phyloP scores from a whole-genome alignment of 345 rosid species.

The Rhodomyrtus tomentosa region DNA sequence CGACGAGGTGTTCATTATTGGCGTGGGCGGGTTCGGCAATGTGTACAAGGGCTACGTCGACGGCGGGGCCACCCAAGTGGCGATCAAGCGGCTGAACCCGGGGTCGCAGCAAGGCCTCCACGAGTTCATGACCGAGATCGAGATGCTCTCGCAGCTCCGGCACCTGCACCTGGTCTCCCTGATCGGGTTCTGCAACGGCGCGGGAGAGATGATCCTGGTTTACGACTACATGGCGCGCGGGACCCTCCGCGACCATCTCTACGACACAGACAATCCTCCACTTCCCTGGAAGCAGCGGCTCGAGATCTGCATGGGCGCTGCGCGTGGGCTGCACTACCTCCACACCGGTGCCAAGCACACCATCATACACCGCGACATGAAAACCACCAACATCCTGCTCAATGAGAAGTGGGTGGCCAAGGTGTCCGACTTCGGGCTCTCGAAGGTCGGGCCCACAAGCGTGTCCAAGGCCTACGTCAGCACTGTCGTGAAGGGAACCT shows the following conservation, averaged over 20 bases:
- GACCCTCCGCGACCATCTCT: conserved; percentile 15
- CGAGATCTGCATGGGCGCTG: conserved; percentile 19
- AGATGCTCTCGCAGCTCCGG: conserved; percentile 41
- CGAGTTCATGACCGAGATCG: conserved; percentile 42
- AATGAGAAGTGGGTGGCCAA: conserved; percentile 11
- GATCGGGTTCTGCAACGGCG: conserved; percentile 38
- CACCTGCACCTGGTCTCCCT: conserved; percentile 40
- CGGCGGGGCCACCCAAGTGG: conserved; percentile 28
- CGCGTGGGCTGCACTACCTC: conserved; percentile 20
- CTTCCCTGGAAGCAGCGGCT: conserved; percentile 17
- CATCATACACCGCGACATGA: conserved; percentile 19
- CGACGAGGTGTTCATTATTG: conserved; percentile 23
- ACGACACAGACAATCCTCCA: conserved; percentile 9
- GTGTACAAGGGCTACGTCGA: conserved; percentile 38
- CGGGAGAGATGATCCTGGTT: conserved; percentile 39
- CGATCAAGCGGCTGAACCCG: conserved; percentile 37
- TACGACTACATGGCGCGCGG: conserved; percentile 24
- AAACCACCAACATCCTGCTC: conserved; percentile 10
- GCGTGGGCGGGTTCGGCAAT: conserved; percentile 40
- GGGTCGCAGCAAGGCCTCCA: conserved; percentile 42
- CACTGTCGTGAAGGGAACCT: conserved; percentile 11
- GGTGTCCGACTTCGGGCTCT: conserved; percentile 15
- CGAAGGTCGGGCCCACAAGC: conserved; percentile 3
- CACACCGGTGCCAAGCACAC: conserved; percentile 10
- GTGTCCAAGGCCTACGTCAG: conserved; percentile 1